Conservation (phyloP, 179 eudicot genomes). For the Silene vulgaris region DNA sequence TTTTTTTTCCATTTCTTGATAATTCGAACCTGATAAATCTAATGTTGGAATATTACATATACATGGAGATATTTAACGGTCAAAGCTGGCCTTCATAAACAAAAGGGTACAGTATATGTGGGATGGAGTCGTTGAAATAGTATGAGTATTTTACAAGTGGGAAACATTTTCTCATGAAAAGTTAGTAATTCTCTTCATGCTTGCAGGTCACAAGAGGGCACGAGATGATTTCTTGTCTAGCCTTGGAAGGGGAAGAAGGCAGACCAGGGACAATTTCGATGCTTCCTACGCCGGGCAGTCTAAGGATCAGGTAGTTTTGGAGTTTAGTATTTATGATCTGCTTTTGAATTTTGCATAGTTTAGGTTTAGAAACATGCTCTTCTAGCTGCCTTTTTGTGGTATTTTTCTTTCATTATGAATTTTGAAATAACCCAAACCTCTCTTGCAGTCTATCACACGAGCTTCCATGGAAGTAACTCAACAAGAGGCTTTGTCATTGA, state of each 20-base stretch:
- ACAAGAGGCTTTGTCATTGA: constrained; percentile 5
- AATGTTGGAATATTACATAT: too few relatives aligned
- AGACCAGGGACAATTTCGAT: constrained; percentile 18
- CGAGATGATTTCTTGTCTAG: constrained; percentile 25
- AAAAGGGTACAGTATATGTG: not conserved
- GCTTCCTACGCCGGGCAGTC: constrained; percentile 12
- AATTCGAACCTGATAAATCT: too few relatives aligned
- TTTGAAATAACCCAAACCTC: not conserved
- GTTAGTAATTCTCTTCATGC: constrained; percentile 17
- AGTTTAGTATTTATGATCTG: not conserved
- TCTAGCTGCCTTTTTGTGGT: not conserved
- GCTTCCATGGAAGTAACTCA: not conserved
- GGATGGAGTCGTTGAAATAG: not conserved
- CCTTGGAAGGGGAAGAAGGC: constrained; percentile 37
- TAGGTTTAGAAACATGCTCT: constrained; percentile 1
- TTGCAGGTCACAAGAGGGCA: constrained; percentile 40
- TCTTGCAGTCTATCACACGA: constrained; percentile 9
- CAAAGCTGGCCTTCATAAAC: too few relatives aligned
- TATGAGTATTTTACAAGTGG: not conserved
- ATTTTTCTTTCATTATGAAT: not conserved
- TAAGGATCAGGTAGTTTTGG: constrained; percentile 26
- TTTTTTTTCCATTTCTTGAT: too few relatives aligned
- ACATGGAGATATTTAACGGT: too few relatives aligned
- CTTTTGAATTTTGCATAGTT: not conserved
- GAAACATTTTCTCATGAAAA: not conserved